These are phyloP conservation scores for Solanum acaule DNA, from an alignment of 257 asterid genomes.

Conservation along the genomic window DNA sequence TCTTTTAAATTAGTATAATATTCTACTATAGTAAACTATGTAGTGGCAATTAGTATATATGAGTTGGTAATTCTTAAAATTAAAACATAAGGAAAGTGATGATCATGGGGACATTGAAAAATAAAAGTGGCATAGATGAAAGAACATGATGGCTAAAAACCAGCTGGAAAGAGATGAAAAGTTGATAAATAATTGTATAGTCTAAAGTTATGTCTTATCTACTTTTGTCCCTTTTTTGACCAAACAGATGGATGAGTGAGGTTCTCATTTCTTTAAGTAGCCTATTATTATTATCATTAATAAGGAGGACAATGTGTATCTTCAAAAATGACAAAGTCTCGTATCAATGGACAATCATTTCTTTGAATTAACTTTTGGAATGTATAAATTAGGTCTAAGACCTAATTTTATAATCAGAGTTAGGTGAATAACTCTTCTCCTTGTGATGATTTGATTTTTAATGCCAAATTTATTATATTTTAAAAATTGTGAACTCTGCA, in stretches of 20 bases:
- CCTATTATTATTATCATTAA: too few relatives aligned
- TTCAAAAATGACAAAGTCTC: too few relatives aligned
- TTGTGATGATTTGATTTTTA: too few relatives aligned
- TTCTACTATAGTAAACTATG: not conserved
- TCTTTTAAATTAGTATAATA: not conserved
- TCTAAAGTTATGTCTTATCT: not conserved
- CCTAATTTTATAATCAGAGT: too few relatives aligned
- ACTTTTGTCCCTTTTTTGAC: not conserved
- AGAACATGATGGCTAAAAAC: not conserved
- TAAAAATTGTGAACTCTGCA: too few relatives aligned
- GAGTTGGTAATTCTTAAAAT: not conserved
- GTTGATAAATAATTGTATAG: not conserved
- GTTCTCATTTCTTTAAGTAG: not conserved
- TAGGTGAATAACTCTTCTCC: too few relatives aligned
- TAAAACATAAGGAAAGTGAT: not conserved
- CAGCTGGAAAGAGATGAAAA: constrained; percentile 3
- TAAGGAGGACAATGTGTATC: too few relatives aligned
- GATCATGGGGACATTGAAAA: not conserved
- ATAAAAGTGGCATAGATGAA: not conserved
- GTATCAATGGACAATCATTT: too few relatives aligned
- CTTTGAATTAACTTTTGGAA: too few relatives aligned
- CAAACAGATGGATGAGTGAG: not conserved
- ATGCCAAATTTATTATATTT: too few relatives aligned
- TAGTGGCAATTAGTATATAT: not conserved
- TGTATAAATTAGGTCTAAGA: too few relatives aligned